Evolutionary conservation across 1,284 basidiomycete species (phyloP), one percentile per base, ranked within the genome.

Genomic region (Pyrrhoderma lamaoense): DNA sequence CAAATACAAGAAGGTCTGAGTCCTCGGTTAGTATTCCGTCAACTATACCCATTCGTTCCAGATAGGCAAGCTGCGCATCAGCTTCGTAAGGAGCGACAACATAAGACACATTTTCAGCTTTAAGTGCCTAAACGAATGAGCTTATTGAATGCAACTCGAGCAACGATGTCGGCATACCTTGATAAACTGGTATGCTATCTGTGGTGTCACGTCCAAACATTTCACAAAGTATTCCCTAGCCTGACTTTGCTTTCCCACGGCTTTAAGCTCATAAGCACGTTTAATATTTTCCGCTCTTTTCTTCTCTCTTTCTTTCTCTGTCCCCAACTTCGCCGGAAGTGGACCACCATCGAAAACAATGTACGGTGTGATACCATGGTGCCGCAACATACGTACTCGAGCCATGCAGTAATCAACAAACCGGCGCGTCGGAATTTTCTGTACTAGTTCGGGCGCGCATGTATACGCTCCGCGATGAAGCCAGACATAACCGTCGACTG

Each of bases 41-140:
- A 47, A 96, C 91, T 45, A 90, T 63, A 11, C 91, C 89, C 40
- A 74, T 68, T 42, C 80, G 80, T 64, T 99, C 96, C 44, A 99
- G 76, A 67, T 86, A 98, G 49, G 92, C 89, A 53, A 99, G 79
- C 67, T 99, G 96, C 0, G 96, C 93, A 64, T 99, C 96, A 0
- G 96, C 96, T 72, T 99, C 96, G 67, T 99, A 99, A 0, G 96
- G 96, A 3, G 96, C 96, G 3, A 99, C 96, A 22, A 99, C 74
- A 64, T 96, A 98, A 21, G 78, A 66, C 13, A 96, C 77, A 19
- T 70, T 70, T 63, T 94, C 91, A 4, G 85, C 87, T 47, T 78
- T 79, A 35, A 97, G 72, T 2, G 89, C 92, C 91, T 95, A 59
- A 16, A 21, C 4, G 27, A 31, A 39, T 42, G 8, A 18, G 37